Base-by-base conservation (phyloP, 2,329 filamentous ascomycete genomes). In the Plenodomus biglobosus region DNA sequence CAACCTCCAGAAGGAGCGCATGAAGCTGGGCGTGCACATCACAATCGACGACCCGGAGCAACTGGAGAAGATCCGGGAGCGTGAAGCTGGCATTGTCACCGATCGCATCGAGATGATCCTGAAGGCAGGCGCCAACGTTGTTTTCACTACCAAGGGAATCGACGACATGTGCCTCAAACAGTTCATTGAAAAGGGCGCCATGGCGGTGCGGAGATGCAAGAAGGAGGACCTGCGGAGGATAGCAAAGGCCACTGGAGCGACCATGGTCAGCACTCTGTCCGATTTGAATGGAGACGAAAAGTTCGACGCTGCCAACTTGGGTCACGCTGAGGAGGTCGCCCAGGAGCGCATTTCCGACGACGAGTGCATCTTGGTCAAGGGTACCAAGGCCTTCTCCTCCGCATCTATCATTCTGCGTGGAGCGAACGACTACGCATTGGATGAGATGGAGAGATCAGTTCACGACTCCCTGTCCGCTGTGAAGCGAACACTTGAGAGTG, bases 311-410 rank as follows among this genome's bases (percentile, higher is more conserved):
- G 91, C 91, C 35, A 89, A 90, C 69, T 81, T 99, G 32, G 94
- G 94, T 51, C 81, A 90, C 57, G 94, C 94, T 13, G 94, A 99
- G 64, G 94, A 97, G 76, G 92, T 99, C 55, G 83, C 88, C n/a
- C 94, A 99, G 75, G 94, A 97, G 80, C 88, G 92, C 67, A 97
- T 99, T 71, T 97, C 94, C 2, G 94, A 99, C 66, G 94, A 99
- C 63, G 94, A 99, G 79, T 97, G 92, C 75, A 99, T 99, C 59
- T 78, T 99, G 56, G 83, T 99, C 71, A 96, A 94, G 80, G 92
- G 92, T 46, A 96, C 94, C 66, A 97, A 96, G 79, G 83, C 88
- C 21, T 90, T 94, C 76, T 94, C 88, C 2, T 95, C 92, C 6
- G 92, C 94, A 22, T 99, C 94, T 16, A 91, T 96, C 74, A 95